Evolutionary conservation across 805 yeast species (phyloP), one percentile per base, ranked within the genome.

Genomic region (Cyberlindnera saturnus): DNA sequence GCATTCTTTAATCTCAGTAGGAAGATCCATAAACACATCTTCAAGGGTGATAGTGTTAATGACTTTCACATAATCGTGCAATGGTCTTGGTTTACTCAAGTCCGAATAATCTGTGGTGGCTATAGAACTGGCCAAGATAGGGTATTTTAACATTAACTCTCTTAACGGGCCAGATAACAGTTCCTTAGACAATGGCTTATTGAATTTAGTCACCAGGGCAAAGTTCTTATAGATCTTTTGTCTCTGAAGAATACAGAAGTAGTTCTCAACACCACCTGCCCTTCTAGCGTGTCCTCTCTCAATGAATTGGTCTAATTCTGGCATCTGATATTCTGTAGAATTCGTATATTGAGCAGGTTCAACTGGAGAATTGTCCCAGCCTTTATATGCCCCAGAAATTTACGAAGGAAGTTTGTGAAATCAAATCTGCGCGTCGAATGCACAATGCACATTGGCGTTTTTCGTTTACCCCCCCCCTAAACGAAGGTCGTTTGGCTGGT

Each of bases 251-350:
- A 48, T 19, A 6, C 49, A 46, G 40, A 55, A 55, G 42, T 47
- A 55, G 44, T 55, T 55, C 44, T 55, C 59, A 5, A 53, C 42
- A 15, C 48, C 35, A 10, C 57, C 57, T 28, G 49, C 44, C 11
- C 56, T 44, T 30, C 59, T 46, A 6, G 54, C 52, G 39, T 53
- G 57, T 7, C 55, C 55, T 6, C 41, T 47, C 4, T 33, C 20
- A 7, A 40, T 29, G 36, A 43, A 41, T 4, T 37, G 18, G 1
- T 38, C 36, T 15, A 47, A 30, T 1, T 34, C 23, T 30, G 32
- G 6, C 19, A 17, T 23, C 18, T 19, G 18, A 15, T 18, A 20
- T 20, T 23, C 28, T 10, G 28, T 6, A 23, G 28, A 23, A 8
- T 23, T 23, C 11, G 11, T 9, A 23, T 23, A 23, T 23, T 23